A percentile compares a stretch with the other conserved stretches of the same genome.
These are phyloP conservation scores for Cladosporium sp. DNA, from an alignment of 2,329 filamentous ascomycete species.

Conservation along the genomic window DNA sequence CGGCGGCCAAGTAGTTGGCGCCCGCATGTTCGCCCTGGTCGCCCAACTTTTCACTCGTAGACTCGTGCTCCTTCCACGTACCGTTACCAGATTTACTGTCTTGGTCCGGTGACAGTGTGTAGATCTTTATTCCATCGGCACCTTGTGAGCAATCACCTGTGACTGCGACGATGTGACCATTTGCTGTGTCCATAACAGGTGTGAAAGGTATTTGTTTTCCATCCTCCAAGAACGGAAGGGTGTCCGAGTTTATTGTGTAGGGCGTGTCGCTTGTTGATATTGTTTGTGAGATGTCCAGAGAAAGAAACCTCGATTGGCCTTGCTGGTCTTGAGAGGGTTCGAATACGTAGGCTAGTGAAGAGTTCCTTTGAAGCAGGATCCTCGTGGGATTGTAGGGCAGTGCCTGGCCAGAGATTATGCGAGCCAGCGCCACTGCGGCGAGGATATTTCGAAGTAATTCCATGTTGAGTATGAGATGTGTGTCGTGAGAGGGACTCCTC, in stretches of 20 bases:
- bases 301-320: conserved; percentile 58
- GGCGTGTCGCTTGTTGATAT: conserved; percentile 52
- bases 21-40: conserved; percentile 43
- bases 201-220: conserved; percentile 62
- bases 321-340: conserved; percentile 53
- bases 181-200: conserved; percentile 62
- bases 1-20: conserved; percentile 60
- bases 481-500: background rate
- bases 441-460: conserved; percentile 9
- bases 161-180: conserved; percentile 72
- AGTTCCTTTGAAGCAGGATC: conserved; percentile 60
- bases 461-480: conserved; percentile 13
- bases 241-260: conserved; percentile 54
- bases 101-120: conserved; percentile 62
- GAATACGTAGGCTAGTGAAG: conserved; percentile 70
- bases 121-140: conserved; percentile 59
- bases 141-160: conserved; percentile 68
- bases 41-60: conserved; percentile 34
- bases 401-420: conserved; percentile 23
- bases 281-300: conserved; percentile 65
- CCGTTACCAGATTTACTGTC: conserved; percentile 51
- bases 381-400: conserved; percentile 79
- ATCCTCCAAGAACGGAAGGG: conserved; percentile 64
- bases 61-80: conserved; percentile 51
- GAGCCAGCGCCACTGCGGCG: conserved; percentile 10